Conservation (phyloP, 805 yeast species). For the Sungouiella thailandica region DNA sequence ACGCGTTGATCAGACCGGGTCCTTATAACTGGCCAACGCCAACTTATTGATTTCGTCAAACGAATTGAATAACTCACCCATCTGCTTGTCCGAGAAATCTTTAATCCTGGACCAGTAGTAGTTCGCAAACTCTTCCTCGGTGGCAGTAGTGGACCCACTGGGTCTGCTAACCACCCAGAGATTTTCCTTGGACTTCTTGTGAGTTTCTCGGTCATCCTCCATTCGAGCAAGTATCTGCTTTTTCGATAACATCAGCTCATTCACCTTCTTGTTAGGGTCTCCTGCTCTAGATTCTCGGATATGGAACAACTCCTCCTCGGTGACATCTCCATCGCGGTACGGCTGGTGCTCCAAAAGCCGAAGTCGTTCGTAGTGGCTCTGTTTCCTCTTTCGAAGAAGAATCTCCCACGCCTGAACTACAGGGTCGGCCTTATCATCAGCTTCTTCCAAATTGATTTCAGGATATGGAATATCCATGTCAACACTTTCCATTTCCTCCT, state of each 20-base stretch:
- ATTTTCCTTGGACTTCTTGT: constrained; percentile 76
- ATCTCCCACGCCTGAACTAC: constrained; percentile 43
- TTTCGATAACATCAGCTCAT: constrained; percentile 24
- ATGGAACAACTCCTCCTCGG: constrained; percentile 18
- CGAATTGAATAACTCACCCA: constrained; percentile 29
- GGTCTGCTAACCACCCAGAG: constrained; percentile 66
- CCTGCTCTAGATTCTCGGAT: constrained; percentile 23
- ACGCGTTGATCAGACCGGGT: constrained; percentile 18
- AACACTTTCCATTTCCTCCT: constrained; percentile 30
- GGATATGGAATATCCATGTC: constrained; percentile 32
- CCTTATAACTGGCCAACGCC: constrained; percentile 50
- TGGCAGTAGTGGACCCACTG: constrained; percentile 27
- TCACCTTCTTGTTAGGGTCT: constrained; percentile 18
- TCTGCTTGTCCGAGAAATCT: constrained; percentile 42
- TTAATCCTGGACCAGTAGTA: constrained; percentile 50
- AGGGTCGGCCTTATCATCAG: constrained; percentile 21
- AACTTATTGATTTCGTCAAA: constrained; percentile 52
- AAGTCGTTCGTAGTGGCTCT: constrained; percentile 47
- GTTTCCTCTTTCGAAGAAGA: constrained; percentile 41
- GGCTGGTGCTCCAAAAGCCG: constrained; percentile 32
- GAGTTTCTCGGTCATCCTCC: constrained; percentile 91
- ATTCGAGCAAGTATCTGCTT: constrained; percentile 68
- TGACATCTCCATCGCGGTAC: constrained; percentile 10
- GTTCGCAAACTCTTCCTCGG: constrained; percentile 32
- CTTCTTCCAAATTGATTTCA: constrained; percentile 19